phyloP scores from a whole-genome alignment of 192 early-diverging fungal species.

The Backusella mclennaniae region DNA sequence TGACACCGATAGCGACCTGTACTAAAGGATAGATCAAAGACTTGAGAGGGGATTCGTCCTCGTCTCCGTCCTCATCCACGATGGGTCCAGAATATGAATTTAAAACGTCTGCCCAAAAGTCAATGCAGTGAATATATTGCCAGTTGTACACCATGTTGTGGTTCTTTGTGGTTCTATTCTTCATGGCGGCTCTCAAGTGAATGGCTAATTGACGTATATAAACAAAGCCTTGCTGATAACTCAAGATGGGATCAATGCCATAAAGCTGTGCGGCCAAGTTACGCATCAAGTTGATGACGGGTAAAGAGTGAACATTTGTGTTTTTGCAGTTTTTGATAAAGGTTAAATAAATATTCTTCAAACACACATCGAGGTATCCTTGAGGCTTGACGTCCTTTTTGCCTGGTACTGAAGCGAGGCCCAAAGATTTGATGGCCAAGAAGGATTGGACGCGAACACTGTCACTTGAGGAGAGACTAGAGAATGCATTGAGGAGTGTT shows the following conservation, averaged over 20 bases:
- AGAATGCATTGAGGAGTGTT: constrained; percentile 51
- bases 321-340: constrained; percentile 77
- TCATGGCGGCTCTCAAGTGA: constrained; percentile 84
- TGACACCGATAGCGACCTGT: constrained; percentile 72
- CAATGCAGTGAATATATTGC: constrained; percentile 93
- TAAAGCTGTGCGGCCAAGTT: constrained; percentile 90
- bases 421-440: constrained; percentile 78
- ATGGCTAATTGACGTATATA: constrained; percentile 94
- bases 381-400: constrained; percentile 15
- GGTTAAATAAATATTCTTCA: constrained; percentile 82
- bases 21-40: constrained; percentile 88
- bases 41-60: constrained; percentile 56
- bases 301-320: constrained; percentile 79
- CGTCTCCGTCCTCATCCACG: constrained; percentile 32
- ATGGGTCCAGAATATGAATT: constrained; percentile 62
- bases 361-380: constrained; percentile 60
- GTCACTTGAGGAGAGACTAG: constrained; percentile 58
- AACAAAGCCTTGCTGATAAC: constrained; percentile 93
- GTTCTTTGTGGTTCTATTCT: constrained; percentile 53
- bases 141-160: constrained; percentile 95
- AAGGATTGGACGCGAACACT: constrained; percentile 78
- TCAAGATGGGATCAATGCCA: constrained; percentile 70
- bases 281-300: constrained; percentile 86
- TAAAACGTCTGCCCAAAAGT: constrained; percentile 87
- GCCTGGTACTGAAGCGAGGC: constrained; percentile 34